phyloP scores from a whole-genome alignment of 345 rosid species.

The Syzygium oleosum region DNA sequence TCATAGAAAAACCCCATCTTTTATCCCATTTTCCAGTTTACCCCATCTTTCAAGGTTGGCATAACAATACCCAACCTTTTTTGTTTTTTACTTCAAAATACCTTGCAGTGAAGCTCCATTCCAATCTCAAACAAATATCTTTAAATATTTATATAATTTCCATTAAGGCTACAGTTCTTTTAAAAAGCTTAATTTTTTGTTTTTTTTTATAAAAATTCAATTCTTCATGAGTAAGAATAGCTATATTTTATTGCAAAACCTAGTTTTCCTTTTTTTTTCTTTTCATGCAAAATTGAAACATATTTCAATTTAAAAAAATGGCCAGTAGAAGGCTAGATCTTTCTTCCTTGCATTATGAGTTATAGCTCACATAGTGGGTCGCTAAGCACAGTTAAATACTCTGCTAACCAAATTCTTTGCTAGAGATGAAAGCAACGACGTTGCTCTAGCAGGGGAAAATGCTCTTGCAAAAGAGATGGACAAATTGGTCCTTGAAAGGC shows the following conservation, averaged over 20 bases:
- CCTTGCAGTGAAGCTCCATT: not conserved
- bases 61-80: not conserved
- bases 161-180: not conserved
- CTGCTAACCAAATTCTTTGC: not conserved
- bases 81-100: not conserved
- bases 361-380: not conserved
- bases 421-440: not conserved
- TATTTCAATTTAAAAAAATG: rapidly evolving
- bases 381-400: not conserved
- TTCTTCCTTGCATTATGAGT: not conserved
- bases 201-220: not conserved
- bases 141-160: not conserved
- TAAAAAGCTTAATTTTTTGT: not conserved
- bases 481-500: not conserved
- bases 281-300: not conserved
- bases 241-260: not conserved
- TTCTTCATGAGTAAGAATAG: not conserved
- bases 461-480: not conserved
- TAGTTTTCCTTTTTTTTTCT: not conserved
- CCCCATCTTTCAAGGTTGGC: not conserved
- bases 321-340: not conserved
- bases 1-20: not conserved
- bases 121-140: not conserved
- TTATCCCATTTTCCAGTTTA: not conserved
- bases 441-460: not conserved